Evolutionary conservation across 1,284 basidiomycete species (phyloP).

Genomic region (Cutaneotrichosporon spelunceum): DNA sequence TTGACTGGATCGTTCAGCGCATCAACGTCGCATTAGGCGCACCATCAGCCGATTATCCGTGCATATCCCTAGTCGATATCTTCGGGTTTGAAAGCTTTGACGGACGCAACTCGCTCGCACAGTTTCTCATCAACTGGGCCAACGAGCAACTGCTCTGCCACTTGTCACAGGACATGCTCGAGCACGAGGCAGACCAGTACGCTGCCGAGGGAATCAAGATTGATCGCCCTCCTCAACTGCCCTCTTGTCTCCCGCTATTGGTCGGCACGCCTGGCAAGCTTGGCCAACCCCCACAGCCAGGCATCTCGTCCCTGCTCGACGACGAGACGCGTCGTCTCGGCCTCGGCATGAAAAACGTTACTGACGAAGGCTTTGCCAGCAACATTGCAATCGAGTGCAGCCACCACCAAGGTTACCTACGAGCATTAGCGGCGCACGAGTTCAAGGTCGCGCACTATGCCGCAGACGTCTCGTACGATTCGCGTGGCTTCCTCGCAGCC

Average conservation of each 20-base stretch:
- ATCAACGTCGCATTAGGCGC: conserved; percentile 21
- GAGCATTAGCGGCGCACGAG: conserved; percentile 13
- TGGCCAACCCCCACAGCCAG: conserved; percentile 15
- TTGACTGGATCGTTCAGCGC: conserved; percentile 22
- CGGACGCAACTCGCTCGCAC: conserved; percentile 18
- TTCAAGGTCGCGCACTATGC: conserved; percentile 25
- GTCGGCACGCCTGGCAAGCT: conserved; percentile 14
- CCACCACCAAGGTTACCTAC: conserved; percentile 18
- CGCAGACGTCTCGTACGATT: conserved; percentile 20
- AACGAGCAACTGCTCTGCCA: conserved; percentile 26
- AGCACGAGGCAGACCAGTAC: conserved; percentile 22
- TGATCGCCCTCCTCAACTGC: conserved; percentile 12
- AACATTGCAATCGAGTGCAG: conserved; percentile 20
- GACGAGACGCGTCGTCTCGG: conserved; percentile 24
- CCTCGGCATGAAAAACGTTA: conserved; percentile 18
- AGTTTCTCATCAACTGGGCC: conserved; percentile 29
- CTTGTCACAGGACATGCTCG: conserved; percentile 21
- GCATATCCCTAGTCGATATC: conserved; percentile 23
- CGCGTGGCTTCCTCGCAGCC: conserved; percentile 21
- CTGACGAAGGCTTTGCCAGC: conserved; percentile 18
- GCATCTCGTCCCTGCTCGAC: conserved; percentile 23
- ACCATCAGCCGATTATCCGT: conserved; percentile 12
- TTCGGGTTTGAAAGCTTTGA: conserved; percentile 26
- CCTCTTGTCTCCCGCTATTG: conserved; percentile 19
- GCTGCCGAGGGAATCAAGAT: conserved; percentile 22